These are phyloP conservation scores for Heliocybe sulcata DNA, from an alignment of 1,284 basidiomycete species.

Conservation along the genomic window DNA sequence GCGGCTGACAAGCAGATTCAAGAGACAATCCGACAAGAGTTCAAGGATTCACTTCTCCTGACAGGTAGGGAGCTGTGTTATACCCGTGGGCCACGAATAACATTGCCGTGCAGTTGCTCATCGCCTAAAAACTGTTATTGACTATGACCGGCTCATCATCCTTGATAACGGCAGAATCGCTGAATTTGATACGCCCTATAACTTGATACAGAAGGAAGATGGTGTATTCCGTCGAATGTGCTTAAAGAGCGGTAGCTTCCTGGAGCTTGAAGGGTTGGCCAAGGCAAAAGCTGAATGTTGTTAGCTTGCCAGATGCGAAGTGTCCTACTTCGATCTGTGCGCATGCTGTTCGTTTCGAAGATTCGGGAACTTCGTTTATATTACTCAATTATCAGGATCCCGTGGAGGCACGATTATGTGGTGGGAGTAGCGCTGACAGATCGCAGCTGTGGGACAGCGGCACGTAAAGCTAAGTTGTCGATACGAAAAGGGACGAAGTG, in stretches of 20 bases:
- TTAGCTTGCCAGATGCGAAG: too few relatives aligned
- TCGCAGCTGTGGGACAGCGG: too few relatives aligned
- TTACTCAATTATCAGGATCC: too few relatives aligned
- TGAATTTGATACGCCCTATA: slow-evolving; percentile 81
- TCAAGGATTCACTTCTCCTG: slow-evolving; percentile 50
- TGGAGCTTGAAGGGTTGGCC: slow-evolving; percentile 58
- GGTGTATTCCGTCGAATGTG: slow-evolving; percentile 80
- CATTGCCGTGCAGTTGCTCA: slow-evolving; percentile 44
- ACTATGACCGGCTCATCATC: slow-evolving; percentile 78
- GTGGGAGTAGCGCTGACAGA: too few relatives aligned
- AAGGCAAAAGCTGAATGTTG: slow-evolving; percentile 32
- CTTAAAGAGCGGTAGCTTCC: slow-evolving; percentile 71
- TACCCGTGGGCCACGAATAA: background rate
- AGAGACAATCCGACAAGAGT: slow-evolving; percentile 73
- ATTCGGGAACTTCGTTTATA: too few relatives aligned
- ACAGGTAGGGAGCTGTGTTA: slow-evolving; percentile 33
- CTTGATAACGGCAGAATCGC: slow-evolving; percentile 74
- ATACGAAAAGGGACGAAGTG: too few relatives aligned
- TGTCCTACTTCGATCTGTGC: too few relatives aligned
- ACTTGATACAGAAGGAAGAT: slow-evolving; percentile 63
- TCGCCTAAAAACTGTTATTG: slow-evolving; percentile 64
- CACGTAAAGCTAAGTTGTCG: too few relatives aligned
- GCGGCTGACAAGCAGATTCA: slow-evolving; percentile 76
- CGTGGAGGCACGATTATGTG: too few relatives aligned
- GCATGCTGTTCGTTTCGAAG: too few relatives aligned